These are phyloP conservation scores for Pyrenochaeta sp. DNA, from an alignment of 2,329 filamentous ascomycete genomes.

Conservation along the genomic window DNA sequence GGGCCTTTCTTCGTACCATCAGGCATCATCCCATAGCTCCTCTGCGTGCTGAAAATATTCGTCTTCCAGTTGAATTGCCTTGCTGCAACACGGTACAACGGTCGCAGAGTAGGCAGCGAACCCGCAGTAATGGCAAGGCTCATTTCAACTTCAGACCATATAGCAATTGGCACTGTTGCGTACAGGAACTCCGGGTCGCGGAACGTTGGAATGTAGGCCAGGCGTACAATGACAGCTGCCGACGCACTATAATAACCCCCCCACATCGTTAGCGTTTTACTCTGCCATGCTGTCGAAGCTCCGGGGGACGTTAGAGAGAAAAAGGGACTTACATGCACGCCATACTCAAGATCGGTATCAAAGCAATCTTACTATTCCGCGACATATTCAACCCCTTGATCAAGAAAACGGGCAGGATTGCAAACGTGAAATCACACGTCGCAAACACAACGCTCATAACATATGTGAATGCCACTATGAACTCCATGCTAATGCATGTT, in stretches of 20 bases:
- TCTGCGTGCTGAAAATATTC: no score
- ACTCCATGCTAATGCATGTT: constrained; percentile 50
- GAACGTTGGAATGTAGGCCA: constrained; percentile 21
- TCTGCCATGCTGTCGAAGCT: no score
- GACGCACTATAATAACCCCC: constrained; percentile 9
- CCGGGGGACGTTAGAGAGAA: no score
- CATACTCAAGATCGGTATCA: constrained; percentile 14
- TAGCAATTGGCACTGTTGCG: constrained; percentile 20
- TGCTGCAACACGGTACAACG: constrained; percentile 12
- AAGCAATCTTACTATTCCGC: constrained; percentile 7
- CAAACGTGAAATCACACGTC: constrained; percentile 19
- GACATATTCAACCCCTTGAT: constrained; percentile 64
- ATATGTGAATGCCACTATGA: constrained; percentile 61
- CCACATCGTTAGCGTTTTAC: no score
- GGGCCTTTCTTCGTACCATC: no score
- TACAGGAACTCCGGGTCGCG: constrained; percentile 18
- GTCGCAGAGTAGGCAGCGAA: constrained; percentile 21
- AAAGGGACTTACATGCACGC: constrained; percentile 9
- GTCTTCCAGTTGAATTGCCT: neutral
- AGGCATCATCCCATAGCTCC: no score
- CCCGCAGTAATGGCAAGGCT: constrained; percentile 26
- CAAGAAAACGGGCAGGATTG: constrained; percentile 50
- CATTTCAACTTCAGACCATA: constrained; percentile 23
- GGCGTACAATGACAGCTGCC: constrained; percentile 18
- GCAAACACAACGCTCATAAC: constrained; percentile 11